These are phyloP conservation scores for Aspergillus brunneoviolaceus DNA, from an alignment of 2,329 filamentous ascomycete species.

Conservation along the genomic window DNA sequence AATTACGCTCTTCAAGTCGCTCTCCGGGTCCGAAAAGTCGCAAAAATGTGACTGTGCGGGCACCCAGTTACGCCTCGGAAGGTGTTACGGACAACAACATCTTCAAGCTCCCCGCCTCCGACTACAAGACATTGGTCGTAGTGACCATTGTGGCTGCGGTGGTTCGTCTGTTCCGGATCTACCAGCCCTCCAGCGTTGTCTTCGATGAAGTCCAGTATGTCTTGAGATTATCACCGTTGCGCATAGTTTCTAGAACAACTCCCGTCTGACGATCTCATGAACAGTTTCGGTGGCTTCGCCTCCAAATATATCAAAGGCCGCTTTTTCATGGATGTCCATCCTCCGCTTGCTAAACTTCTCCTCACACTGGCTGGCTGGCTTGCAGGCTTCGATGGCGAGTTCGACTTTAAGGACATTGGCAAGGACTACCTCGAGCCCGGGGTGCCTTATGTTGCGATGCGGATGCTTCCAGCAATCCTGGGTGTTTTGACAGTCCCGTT, in stretches of 20 bases:
- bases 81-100: constrained; percentile 82
- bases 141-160: constrained; percentile 73
- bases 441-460: constrained; percentile 97
- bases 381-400: constrained; percentile 90
- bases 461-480: constrained; percentile 83
- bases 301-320: constrained; percentile 98
- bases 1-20: constrained; percentile 39
- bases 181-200: constrained; percentile 92
- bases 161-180: constrained; percentile 92
- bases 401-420: constrained; percentile 99
- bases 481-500: constrained; percentile 85
- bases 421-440: constrained; percentile 95
- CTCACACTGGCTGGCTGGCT: constrained; percentile 94
- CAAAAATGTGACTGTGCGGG: constrained; percentile 31
- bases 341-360: constrained; percentile 91
- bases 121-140: constrained; percentile 73
- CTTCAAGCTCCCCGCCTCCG: constrained; percentile 76
- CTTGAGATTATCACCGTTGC: constrained; percentile 1
- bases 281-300: constrained; percentile 93
- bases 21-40: constrained; percentile 41
- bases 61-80: constrained; percentile 47
- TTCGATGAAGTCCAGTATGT: constrained; percentile 99
- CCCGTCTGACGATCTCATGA: constrained; percentile 12
- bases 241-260: neutral
- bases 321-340: constrained; percentile 99